phyloP scores from a whole-genome alignment of 805 yeast species.

The Monosporozyma yasuniensis region DNA sequence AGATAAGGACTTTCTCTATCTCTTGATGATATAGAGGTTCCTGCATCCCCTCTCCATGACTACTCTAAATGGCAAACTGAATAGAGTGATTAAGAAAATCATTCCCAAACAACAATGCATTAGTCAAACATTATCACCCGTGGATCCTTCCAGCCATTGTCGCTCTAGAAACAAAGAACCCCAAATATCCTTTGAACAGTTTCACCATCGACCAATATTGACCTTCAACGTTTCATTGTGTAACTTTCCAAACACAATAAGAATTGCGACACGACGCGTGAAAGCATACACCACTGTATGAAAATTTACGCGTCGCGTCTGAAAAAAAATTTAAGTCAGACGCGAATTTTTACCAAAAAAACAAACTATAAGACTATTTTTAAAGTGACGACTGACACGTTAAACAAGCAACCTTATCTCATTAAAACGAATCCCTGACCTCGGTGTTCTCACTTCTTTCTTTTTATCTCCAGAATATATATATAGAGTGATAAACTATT shows the following conservation, averaged over 20 bases:
- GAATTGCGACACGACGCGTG: background rate
- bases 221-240: background rate
- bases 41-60: background rate
- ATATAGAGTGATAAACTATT: too few species aligned
- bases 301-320: background rate
- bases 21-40: background rate
- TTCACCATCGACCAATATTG: too few species aligned
- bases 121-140: too few species aligned
- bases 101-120: background rate
- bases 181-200: background rate
- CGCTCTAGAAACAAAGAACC: background rate
- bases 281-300: background rate
- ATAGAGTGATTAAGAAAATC: too few species aligned
- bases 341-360: too few species aligned
- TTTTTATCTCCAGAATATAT: too few species aligned
- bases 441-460: too few species aligned
- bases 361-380: background rate
- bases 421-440: background rate
- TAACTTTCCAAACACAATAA: background rate
- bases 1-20: too few species aligned
- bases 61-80: too few species aligned
- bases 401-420: background rate
- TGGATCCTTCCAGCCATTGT: too few species aligned
- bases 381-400: background rate
- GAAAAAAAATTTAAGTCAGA: background rate